These are phyloP conservation scores for Penicillium nordicum DNA, from an alignment of 2,329 filamentous ascomycete species.

Conservation along the genomic window DNA sequence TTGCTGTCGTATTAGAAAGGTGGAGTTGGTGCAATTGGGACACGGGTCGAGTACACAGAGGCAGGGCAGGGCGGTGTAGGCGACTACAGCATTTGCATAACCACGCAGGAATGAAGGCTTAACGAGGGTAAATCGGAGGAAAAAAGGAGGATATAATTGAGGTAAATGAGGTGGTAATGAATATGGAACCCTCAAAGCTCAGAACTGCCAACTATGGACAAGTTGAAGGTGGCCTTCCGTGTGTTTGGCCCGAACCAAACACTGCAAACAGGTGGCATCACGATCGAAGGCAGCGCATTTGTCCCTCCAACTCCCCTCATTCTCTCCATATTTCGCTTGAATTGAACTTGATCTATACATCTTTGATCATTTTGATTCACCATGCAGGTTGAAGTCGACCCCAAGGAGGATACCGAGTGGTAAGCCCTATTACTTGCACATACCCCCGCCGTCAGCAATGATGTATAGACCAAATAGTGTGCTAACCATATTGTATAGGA, in stretches of 20 bases:
- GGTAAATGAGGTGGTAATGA: conserved; percentile 16
- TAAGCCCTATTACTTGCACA: conserved; percentile 39
- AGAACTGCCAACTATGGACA: conserved; percentile 23
- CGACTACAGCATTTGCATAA: conserved; percentile 25
- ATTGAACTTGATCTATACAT: background rate
- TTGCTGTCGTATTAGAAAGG: conserved; percentile 20
- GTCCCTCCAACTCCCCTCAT: conserved; percentile 4
- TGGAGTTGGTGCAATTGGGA: conserved; percentile 27
- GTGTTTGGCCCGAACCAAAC: conserved; percentile 33
- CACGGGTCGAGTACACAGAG: conserved; percentile 24
- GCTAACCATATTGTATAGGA: conserved; percentile 57
- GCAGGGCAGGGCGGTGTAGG: conserved; percentile 23
- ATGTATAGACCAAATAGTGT: conserved; percentile 10
- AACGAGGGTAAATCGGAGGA: background rate
- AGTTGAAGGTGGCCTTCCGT: conserved; percentile 42
- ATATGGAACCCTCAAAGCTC: conserved; percentile 19
- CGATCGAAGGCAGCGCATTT: conserved; percentile 12
- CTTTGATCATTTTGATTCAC: conserved; percentile 14
- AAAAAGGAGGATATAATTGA: conserved; percentile 3
- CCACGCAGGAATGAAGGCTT: conserved; percentile 6
- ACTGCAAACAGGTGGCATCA: conserved; percentile 40
- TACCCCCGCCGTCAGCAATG: conserved; percentile 7
- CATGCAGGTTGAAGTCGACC: conserved; percentile 80
- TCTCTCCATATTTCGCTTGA: conserved; percentile 1
- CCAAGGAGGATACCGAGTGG: conserved; percentile 98